These are phyloP conservation scores for Pichia rugopelliculosa DNA, from an alignment of 805 yeast species.

Conservation along the genomic window DNA sequence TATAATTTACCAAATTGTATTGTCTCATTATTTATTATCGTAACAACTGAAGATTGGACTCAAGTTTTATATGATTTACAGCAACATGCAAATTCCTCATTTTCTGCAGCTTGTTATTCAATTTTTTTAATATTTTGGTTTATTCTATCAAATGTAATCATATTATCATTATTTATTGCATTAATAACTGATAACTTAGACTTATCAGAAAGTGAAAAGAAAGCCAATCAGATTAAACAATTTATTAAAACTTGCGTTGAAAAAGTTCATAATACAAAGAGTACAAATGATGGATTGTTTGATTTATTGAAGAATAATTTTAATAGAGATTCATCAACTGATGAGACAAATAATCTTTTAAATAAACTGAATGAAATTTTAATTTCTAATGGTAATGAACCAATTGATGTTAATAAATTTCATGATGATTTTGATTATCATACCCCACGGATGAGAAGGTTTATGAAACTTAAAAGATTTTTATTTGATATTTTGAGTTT, in stretches of 20 bases:
- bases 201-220: constrained; percentile 62
- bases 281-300: constrained; percentile 20
- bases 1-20: constrained; percentile 66
- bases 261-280: constrained; percentile 17
- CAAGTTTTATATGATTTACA: constrained; percentile 59
- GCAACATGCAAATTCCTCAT: constrained; percentile 41
- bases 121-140: constrained; percentile 71
- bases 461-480: neutral
- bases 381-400: constrained; percentile 8
- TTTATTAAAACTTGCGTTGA: constrained; percentile 37
- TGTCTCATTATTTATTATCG: constrained; percentile 67
- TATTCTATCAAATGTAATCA: constrained; percentile 65
- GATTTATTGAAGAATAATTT: constrained; percentile 14
- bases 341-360: constrained; percentile 8
- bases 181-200: constrained; percentile 79
- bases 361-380: constrained; percentile 11
- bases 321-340: constrained; percentile 4
- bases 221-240: constrained; percentile 58
- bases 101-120: constrained; percentile 51
- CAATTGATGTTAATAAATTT: constrained; percentile 10
- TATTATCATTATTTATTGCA: constrained; percentile 86
- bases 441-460: neutral
- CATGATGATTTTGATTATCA: neutral
- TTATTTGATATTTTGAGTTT: too few relatives aligned
- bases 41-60: constrained; percentile 94